Conservation (phyloP, 2,329 filamentous ascomycete species). For the Pyrenophora tritici-repentis region DNA sequence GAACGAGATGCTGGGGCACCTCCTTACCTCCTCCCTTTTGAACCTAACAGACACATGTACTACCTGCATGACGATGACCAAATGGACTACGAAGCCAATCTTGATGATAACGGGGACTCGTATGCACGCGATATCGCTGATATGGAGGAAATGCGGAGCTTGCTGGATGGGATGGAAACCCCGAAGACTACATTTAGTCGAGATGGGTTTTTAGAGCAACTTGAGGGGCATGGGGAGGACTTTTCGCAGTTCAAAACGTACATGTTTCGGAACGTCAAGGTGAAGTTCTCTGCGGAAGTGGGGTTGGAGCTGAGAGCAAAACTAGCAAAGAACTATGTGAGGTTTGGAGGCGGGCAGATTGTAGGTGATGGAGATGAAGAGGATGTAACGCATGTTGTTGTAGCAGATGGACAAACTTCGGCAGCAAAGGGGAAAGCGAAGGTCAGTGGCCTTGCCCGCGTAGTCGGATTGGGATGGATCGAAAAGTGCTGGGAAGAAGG, state of each 20-base stretch:
- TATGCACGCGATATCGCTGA: conserved; percentile 71
- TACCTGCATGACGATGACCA: conserved; percentile 64
- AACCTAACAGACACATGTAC: conserved; percentile 72
- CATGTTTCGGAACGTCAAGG: conserved; percentile 38
- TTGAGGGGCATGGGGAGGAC: conserved; percentile 34
- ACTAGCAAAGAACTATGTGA: conserved; percentile 62
- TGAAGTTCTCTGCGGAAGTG: conserved; percentile 19
- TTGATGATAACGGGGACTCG: conserved; percentile 82
- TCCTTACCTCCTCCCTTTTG: conserved; percentile 67
- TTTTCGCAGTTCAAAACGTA: conserved; percentile 34
- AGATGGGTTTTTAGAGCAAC: conserved; percentile 30
- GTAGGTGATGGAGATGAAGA: conserved; percentile 57
- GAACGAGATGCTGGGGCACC: conserved; percentile 59
- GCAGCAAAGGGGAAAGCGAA: conserved; percentile 50
- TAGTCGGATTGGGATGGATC: conserved; percentile 75
- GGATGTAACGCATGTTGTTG: conserved; percentile 73
- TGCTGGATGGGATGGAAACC: conserved; percentile 46
- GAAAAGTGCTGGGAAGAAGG: conserved; percentile 78
- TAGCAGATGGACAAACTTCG: conserved; percentile 55
- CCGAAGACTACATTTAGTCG: conserved; percentile 24
- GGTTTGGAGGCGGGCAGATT: conserved; percentile 71
- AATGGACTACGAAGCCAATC: conserved; percentile 62
- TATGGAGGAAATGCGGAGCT: conserved; percentile 63
- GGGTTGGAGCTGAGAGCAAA: conserved; percentile 36
- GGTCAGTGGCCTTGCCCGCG: conserved; percentile 62